Conservation (phyloP, 345 rosid species). For the Bruguiera parviflora region DNA sequence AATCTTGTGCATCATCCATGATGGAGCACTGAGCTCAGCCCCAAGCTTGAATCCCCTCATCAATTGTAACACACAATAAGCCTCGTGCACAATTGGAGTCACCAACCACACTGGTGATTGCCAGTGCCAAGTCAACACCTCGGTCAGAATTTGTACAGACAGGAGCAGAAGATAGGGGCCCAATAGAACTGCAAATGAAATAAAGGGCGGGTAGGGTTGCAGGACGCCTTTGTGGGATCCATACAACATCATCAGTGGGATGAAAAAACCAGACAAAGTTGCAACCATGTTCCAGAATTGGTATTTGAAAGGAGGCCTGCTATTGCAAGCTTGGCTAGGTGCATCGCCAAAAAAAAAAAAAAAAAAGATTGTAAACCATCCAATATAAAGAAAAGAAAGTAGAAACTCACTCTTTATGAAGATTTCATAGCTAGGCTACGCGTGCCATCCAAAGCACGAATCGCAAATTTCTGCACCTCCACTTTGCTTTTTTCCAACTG, state of each 20-base stretch:
- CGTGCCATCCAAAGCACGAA: no score
- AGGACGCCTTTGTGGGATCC: conserved; percentile 66
- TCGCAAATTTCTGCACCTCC: no score
- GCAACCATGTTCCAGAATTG: conserved; percentile 75
- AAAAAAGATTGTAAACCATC: no score
- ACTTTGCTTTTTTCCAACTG: no score
- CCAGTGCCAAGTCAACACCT: conserved; percentile 91
- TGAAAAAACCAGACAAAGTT: conserved; percentile 50
- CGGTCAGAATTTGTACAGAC: conserved; percentile 73
- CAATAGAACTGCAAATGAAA: conserved; percentile 60
- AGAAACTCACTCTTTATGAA: no score
- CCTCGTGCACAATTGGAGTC: conserved; percentile 84
- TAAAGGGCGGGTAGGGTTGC: conserved; percentile 60
- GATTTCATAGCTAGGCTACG: no score
- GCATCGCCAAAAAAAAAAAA: no score
- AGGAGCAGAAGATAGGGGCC: conserved; percentile 84
- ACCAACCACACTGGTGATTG: conserved; percentile 89
- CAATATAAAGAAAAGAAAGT: no score
- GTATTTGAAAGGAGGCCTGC: conserved; percentile 78
- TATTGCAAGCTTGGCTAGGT: conserved; percentile 26
- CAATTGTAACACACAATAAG: conserved; percentile 71
- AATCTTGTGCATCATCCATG: conserved; percentile 71
- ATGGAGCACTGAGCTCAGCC: conserved; percentile 65
- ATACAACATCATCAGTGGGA: conserved; percentile 48
- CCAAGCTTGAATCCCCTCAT: conserved; percentile 87